Evolutionary conservation across 805 yeast genomes (phyloP).

Genomic region (Candida taoyuanica): DNA sequence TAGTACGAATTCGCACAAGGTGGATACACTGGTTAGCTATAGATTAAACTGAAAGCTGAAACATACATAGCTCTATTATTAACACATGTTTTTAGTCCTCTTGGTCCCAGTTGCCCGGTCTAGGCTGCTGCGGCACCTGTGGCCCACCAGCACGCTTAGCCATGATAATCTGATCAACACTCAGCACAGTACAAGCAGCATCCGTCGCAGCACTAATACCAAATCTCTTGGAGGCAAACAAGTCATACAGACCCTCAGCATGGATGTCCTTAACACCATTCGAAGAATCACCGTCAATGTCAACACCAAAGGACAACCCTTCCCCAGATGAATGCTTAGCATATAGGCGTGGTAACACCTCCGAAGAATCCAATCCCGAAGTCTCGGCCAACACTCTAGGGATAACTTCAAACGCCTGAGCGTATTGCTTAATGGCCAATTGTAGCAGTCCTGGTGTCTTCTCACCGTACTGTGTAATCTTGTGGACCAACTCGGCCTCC

Average conservation of each 20-base stretch:
- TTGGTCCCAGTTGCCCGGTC: slow-evolving; percentile 95
- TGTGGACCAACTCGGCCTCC: slow-evolving; percentile 81
- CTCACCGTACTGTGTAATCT: slow-evolving; percentile 83
- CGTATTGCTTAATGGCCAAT: slow-evolving; percentile 90
- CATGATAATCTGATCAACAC: slow-evolving; percentile 97
- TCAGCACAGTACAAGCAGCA: slow-evolving; percentile 84
- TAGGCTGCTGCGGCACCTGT: slow-evolving; percentile 75
- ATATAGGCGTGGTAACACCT: slow-evolving; percentile 82
- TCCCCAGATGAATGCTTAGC: slow-evolving; percentile 69
- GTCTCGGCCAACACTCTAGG: slow-evolving; percentile 94
- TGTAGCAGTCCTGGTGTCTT: slow-evolving; percentile 90
- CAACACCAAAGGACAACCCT: slow-evolving; percentile 52
- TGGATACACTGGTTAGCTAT: slow-evolving; percentile 64
- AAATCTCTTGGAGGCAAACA: slow-evolving; percentile 72
- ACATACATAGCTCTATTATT: too few species aligned
- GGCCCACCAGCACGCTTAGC: slow-evolving; percentile 99
- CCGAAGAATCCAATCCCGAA: slow-evolving; percentile 87
- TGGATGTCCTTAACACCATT: slow-evolving; percentile 70
- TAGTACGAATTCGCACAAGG: slow-evolving; percentile 60
- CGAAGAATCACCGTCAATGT: slow-evolving; percentile 68
- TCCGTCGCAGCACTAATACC: slow-evolving; percentile 94
- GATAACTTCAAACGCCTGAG: slow-evolving; percentile 89
- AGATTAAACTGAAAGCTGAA: too few species aligned
- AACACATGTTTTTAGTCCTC: slow-evolving; percentile 62
- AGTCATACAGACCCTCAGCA: slow-evolving; percentile 69